Evolutionary conservation across 192 early-diverging fungal genomes (phyloP), one percentile per base, ranked within the genome.

Genomic region (Umbelopsis ramanniana): DNA sequence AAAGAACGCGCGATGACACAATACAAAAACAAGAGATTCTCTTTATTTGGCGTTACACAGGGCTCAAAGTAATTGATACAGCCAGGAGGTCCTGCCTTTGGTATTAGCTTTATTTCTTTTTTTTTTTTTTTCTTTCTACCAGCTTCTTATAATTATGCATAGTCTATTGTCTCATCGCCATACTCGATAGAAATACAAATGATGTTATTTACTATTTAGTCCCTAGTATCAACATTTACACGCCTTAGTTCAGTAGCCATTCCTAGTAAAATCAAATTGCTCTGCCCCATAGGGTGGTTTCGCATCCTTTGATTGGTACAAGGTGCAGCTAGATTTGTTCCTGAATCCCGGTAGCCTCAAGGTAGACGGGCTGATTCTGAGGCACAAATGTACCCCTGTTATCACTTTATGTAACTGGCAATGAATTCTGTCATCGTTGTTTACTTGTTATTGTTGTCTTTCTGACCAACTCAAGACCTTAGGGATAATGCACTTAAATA

Each of bases 241-340:
- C 40, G 38, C 38, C 38, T 3, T 40, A 40, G 38, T 8, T 8
- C 15, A 54, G 19, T 26, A 26, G 26, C 23, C 53, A 14, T 26
- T 54, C 26, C 23, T 54, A 11, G 53, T 54, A 54, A 12, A 54
- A 54, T 54, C 26, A 26, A 26, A 54, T 54, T 11, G 40, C 40
- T 43, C 11, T 12, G 40, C 40, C 40, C 40, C 53, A 22, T 5
- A 54, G 22, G 53, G 53, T 26, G 53, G 0, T 24, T 22, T 22
- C 11, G 12, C 22, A 22, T 22, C 53, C 33, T 63, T 35, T 63
- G 57, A 63, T 63, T 63, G 57, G 57, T 63, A 63, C 57, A 19
- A 63, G 35, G 57, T 63, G 57, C 57, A 63, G 57, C 23, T 63
- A 63, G 29, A 29, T 63, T 63, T 63, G 57, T 35, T 37, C 57